phyloP scores from a whole-genome alignment of 2,329 filamentous ascomycete species.

The Pyrenochaeta sp. region DNA sequence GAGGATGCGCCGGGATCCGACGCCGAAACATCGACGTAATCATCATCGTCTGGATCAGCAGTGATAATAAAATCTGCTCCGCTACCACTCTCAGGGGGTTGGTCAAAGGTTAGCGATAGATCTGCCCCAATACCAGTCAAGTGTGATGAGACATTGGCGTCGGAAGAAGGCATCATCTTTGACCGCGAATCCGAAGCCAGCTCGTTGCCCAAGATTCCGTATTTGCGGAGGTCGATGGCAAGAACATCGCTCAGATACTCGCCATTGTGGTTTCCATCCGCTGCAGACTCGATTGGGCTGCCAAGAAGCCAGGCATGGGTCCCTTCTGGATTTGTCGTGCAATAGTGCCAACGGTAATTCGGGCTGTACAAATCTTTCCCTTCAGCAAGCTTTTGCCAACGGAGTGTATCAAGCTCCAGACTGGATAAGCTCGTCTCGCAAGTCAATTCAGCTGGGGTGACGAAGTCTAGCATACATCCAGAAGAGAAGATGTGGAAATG shows the following conservation, averaged over 20 bases:
- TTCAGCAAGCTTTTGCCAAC: slow-evolving; percentile 95
- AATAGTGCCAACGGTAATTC: slow-evolving; percentile 98
- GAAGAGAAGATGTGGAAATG: slow-evolving; percentile 97
- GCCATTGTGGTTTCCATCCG: slow-evolving; percentile 75
- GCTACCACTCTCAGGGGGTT: slow-evolving; percentile 82
- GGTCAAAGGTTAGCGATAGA: slow-evolving; percentile 85
- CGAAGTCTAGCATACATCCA: slow-evolving; percentile 90
- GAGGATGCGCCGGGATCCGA: slow-evolving; percentile 51
- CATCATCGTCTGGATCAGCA: slow-evolving; percentile 78
- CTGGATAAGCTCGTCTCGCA: slow-evolving; percentile 91
- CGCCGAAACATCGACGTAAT: slow-evolving; percentile 67
- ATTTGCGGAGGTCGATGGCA: slow-evolving; percentile 89
- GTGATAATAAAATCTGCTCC: slow-evolving; percentile 93
- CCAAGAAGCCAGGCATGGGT: slow-evolving; percentile 98
- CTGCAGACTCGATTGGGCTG: slow-evolving; percentile 77
- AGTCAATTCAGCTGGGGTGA: slow-evolving; percentile 89
- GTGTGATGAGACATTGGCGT: slow-evolving; percentile 61
- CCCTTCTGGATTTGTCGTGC: slow-evolving; percentile 92
- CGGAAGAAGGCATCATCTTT: slow-evolving; percentile 57
- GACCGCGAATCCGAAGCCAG: slow-evolving; percentile 57
- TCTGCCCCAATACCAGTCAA: slow-evolving; percentile 80
- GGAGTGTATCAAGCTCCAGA: slow-evolving; percentile 82
- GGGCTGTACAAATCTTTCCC: slow-evolving; percentile 91
- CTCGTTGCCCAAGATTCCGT: slow-evolving; percentile 87
- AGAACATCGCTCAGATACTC: slow-evolving; percentile 95